Evolutionary conservation across 768 basidiomycete species (phyloP), one percentile per base, ranked within the genome.

Genomic region (Lentinula sp.): DNA sequence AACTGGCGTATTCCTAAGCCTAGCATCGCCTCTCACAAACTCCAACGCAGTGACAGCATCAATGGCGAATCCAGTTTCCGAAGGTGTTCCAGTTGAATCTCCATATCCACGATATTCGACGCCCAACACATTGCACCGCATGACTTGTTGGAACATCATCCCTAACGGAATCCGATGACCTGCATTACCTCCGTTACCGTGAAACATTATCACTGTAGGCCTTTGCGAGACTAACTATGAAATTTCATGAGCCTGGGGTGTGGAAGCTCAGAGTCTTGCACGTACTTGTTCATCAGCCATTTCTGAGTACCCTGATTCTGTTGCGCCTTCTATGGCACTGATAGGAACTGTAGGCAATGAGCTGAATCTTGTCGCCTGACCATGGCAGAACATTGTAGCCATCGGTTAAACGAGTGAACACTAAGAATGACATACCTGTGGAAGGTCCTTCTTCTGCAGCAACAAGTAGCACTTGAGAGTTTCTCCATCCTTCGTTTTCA

Each of bases 21-120:
- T 67, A 1, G 87, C 83, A 69, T 96, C 72, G 15, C 81, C 74
- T 18, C 75, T 76, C 15, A 97, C 68, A 69, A 88, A 92, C 65
- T 96, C 85, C 21, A 98, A 81, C 0, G 81, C 83, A 0, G 91
- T 85, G 70, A 94, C 92, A 0, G 95, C 89, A 65, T 98, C 96
- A 63, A 88, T 86, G 62, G 84, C 82, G 40, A 97, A 76, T 37
- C 89, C 91, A 92, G 62, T 82, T 71, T 97, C 93, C 15, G 88
- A 92, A 0, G 95, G 92, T 0, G 81, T 80, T 1, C 96, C 96
- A 66, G 95, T 90, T 0, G 93, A 95, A 23, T 76, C 80, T 3
- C 95, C 96, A 68, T 98, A 98, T 16, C 95, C 95, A 68, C 96
- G 77, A 69, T 99, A 99, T 54, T 91, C 94, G 61, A 96, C 75